Evolutionary conservation across 2,329 filamentous ascomycete species (phyloP).

Genomic region (Ramichloridium luteum): DNA sequence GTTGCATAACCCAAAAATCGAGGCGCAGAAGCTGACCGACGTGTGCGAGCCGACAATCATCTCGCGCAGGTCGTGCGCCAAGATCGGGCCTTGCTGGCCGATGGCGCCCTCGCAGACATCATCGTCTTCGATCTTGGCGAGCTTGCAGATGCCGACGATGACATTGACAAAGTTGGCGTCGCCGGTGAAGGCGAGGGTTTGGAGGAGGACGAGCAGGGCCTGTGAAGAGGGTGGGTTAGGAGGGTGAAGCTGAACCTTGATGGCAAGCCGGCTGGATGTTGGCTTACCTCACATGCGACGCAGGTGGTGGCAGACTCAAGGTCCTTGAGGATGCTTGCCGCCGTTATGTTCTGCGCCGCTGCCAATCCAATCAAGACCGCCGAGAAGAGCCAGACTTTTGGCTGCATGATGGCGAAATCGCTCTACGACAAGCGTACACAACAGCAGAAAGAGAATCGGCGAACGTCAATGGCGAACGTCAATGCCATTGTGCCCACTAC

Average conservation of each 20-base stretch:
- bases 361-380: too few species aligned
- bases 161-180: conserved; percentile 31
- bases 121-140: conserved; percentile 32
- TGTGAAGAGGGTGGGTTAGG: too few species aligned
- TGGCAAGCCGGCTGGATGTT: too few species aligned
- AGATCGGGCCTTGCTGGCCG: conserved; percentile 40
- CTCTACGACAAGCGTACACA: too few species aligned
- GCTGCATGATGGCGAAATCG: too few species aligned
- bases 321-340: background rate
- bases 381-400: too few species aligned
- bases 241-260: too few species aligned
- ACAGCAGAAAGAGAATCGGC: too few species aligned
- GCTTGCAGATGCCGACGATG: conserved; percentile 27
- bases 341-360: too few species aligned
- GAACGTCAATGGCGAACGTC: too few species aligned
- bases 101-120: conserved; percentile 46
- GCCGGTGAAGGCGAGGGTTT: conserved; percentile 33
- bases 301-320: conserved; percentile 3
- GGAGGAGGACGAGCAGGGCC: conserved; percentile 29
- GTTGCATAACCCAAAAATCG: conserved; percentile 42
- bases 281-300: conserved; percentile 6
- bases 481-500: too few species aligned
- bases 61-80: conserved; percentile 38
- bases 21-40: conserved; percentile 40
- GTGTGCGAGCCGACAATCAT: conserved; percentile 39